Evolutionary conservation across 805 yeast genomes (phyloP).

Genomic region (Clavispora carvajalis): DNA sequence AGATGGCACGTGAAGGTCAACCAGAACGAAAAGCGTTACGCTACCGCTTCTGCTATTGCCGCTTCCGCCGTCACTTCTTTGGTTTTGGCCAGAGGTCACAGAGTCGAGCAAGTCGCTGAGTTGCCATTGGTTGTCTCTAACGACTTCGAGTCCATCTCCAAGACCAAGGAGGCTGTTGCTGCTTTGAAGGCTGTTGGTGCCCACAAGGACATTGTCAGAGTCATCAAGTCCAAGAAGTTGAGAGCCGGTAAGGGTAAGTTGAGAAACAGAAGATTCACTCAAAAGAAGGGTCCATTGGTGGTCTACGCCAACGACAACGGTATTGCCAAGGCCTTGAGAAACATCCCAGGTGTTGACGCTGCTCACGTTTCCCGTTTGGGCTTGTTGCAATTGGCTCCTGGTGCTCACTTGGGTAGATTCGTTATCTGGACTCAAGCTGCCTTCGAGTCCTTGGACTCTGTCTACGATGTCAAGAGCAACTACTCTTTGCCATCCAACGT

Average conservation of each 20-base stretch:
- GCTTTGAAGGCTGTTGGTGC: constrained; percentile 98
- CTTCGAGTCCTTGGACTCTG: constrained; percentile 90
- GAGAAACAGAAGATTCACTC: constrained; percentile 99
- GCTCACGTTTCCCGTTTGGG: constrained; percentile 87
- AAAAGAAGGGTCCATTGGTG: constrained; percentile 99
- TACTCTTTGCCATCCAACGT: constrained; percentile 93
- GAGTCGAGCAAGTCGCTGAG: constrained; percentile 96
- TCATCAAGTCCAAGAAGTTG: constrained; percentile 95
- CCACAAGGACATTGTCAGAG: constrained; percentile 96
- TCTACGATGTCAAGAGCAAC: constrained; percentile 92
- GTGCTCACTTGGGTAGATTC: constrained; percentile 99
- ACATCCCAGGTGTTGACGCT: constrained; percentile 99
- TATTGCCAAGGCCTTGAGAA: constrained; percentile 97
- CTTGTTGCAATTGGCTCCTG: constrained; percentile 98
- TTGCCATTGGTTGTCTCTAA: constrained; percentile 95
- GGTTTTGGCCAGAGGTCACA: constrained; percentile 99
- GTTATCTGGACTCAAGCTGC: constrained; percentile 99
- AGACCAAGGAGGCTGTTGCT: constrained; percentile 99
- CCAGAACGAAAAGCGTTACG: constrained; percentile 99
- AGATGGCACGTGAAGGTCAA: constrained; percentile 99
- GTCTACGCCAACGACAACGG: constrained; percentile 98
- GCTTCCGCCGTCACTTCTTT: constrained; percentile 98
- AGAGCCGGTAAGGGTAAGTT: constrained; percentile 99
- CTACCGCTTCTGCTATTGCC: constrained; percentile 99
- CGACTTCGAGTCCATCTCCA: constrained; percentile 86